Conservation (phyloP, 345 rosid species). For the Chamaenerion angustifolium region DNA sequence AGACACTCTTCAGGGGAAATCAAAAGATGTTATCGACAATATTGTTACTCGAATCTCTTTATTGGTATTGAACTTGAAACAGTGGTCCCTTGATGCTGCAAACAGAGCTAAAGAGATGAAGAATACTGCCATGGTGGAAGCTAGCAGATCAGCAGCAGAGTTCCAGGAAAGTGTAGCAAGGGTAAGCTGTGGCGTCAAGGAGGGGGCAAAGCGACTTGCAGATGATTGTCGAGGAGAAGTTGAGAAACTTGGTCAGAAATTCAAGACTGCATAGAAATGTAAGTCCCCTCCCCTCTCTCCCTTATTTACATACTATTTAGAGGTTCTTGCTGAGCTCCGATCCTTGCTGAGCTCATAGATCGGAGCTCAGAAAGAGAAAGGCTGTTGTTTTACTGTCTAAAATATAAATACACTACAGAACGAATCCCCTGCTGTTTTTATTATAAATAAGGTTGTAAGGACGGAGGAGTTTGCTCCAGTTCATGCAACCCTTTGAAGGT, state of each 20-base stretch:
- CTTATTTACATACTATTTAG: too few relatives aligned
- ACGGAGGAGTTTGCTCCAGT: too few relatives aligned
- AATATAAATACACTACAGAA: too few relatives aligned
- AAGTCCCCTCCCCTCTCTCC: conserved; percentile 27
- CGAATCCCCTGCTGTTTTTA: too few relatives aligned
- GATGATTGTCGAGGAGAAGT: conserved; percentile 58
- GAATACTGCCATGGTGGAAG: conserved; percentile 17
- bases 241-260: conserved; percentile 50
- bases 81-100: conserved; percentile 18
- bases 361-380: too few relatives aligned
- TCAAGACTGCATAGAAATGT: conserved; percentile 49
- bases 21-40: conserved; percentile 33
- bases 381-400: too few relatives aligned
- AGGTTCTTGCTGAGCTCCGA: too few relatives aligned
- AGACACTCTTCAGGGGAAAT: conserved; percentile 29
- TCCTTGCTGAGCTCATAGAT: too few relatives aligned
- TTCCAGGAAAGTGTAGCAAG: conserved; percentile 40
- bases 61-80: conserved; percentile 32
- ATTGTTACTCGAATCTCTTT: conserved; percentile 31
- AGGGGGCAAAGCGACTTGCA: conserved; percentile 38
- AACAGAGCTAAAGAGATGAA: conserved; percentile 19
- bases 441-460: too few relatives aligned
- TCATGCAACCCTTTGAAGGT: too few relatives aligned
- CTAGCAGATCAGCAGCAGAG: conserved; percentile 28
- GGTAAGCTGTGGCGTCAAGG: conserved; percentile 35